Conservation (phyloP, 257 asterid species). For the Solanum acaule region DNA sequence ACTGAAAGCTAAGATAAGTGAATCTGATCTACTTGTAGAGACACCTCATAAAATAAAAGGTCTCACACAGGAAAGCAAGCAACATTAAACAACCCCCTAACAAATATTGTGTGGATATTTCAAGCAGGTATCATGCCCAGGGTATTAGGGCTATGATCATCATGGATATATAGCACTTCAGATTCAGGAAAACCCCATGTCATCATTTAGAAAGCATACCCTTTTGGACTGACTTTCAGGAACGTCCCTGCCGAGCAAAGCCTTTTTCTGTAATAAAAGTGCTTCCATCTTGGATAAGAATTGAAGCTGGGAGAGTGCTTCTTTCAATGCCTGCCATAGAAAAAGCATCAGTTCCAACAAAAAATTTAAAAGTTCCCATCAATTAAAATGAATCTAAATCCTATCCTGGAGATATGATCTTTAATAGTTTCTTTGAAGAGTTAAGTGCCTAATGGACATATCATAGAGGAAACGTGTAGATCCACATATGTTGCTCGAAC, state of each 20-base stretch:
- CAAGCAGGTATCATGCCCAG: neutral
- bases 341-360: neutral
- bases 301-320: constrained; percentile 42
- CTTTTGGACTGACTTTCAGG: constrained; percentile 34
- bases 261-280: constrained; percentile 52
- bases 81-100: neutral
- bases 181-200: constrained; percentile 1
- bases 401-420: neutral
- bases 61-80: neutral
- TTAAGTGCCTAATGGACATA: neutral
- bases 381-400: neutral
- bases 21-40: neutral
- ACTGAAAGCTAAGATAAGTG: neutral
- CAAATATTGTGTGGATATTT: neutral
- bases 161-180: neutral
- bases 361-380: neutral
- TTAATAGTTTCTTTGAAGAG: neutral
- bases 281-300: constrained; percentile 64
- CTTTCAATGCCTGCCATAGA: constrained; percentile 49
- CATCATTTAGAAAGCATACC: constrained; percentile 30
- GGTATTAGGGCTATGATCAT: neutral
- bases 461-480: neutral
- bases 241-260: constrained; percentile 27
- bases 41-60: neutral
- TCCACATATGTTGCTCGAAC: neutral